These are phyloP conservation scores for Nepenthes gracilis DNA, from an alignment of 148 eudicot genomes.

Conservation along the genomic window DNA sequence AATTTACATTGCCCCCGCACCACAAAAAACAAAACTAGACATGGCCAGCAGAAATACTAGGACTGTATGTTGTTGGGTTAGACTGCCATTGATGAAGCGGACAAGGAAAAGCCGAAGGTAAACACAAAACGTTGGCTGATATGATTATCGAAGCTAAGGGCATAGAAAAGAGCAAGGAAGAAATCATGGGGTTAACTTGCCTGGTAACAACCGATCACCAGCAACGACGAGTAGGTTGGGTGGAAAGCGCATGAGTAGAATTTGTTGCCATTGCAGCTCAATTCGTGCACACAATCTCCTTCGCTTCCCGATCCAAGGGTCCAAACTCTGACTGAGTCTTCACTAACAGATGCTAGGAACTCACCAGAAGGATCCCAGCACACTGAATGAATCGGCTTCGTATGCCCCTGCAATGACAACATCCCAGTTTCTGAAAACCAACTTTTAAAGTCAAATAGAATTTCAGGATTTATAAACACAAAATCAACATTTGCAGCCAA, in stretches of 20 bases:
- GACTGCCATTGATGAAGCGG: too few relatives aligned
- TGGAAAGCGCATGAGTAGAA: constrained; percentile 63
- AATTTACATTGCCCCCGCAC: too few relatives aligned
- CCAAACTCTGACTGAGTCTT: constrained; percentile 87
- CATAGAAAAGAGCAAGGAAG: not conserved
- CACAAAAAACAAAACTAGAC: too few relatives aligned
- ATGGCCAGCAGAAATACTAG: too few relatives aligned
- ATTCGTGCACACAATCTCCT: constrained; percentile 6
- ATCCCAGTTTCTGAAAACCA: not conserved
- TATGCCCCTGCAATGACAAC: constrained; percentile 52
- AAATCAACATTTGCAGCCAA: too few relatives aligned
- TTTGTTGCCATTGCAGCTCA: constrained; percentile 25
- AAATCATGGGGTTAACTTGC: constrained; percentile 19
- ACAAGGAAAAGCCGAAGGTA: too few relatives aligned
- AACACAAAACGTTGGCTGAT: too few relatives aligned
- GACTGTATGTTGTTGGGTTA: too few relatives aligned
- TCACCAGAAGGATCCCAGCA: constrained; percentile 93
- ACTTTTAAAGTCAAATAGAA: too few relatives aligned
- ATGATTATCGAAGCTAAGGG: too few relatives aligned
- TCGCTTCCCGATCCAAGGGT: constrained; percentile 26
- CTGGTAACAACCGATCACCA: constrained; percentile 60
- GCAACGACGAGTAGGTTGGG: constrained; percentile 33
- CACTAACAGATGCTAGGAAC: constrained; percentile 77
- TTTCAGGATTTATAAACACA: too few relatives aligned
- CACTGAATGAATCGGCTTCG: constrained; percentile 57